These are phyloP conservation scores for Phialophora tarda DNA, from an alignment of 2,329 filamentous ascomycete genomes.

Conservation along the genomic window DNA sequence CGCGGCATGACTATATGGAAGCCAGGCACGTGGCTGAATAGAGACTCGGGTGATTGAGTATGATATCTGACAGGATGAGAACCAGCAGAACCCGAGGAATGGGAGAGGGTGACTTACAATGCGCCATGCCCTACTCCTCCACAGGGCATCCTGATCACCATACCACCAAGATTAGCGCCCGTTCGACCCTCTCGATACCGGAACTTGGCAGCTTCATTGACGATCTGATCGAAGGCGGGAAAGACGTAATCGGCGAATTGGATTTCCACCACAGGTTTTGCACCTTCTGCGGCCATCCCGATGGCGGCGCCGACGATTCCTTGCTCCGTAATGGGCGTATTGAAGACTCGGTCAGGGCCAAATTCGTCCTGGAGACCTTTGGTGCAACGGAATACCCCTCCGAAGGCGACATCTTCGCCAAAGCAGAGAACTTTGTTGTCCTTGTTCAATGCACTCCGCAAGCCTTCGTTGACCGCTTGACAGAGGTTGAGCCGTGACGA, in stretches of 20 bases:
- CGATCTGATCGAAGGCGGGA: slow-evolving; percentile 89
- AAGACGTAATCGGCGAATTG: slow-evolving; percentile 95
- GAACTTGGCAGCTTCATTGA: slow-evolving; percentile 90
- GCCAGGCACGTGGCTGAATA: slow-evolving; percentile 88
- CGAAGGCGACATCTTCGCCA: slow-evolving; percentile 95
- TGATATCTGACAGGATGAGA: slow-evolving; percentile 61
- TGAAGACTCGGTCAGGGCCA: slow-evolving; percentile 88
- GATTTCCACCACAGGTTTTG: slow-evolving; percentile 90
- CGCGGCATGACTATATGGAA: slow-evolving; percentile 84
- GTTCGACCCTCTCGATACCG: slow-evolving; percentile 73
- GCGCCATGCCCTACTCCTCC: slow-evolving; percentile 89
- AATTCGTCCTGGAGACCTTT: slow-evolving; percentile 88
- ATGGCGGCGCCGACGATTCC: slow-evolving; percentile 93
- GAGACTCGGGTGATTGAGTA: slow-evolving; percentile 83
- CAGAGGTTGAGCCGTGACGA: slow-evolving; percentile 73
- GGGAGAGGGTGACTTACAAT: slow-evolving; percentile 64
- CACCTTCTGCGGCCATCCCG: slow-evolving; percentile 84
- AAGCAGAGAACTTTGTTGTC: slow-evolving; percentile 92
- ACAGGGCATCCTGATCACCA: slow-evolving; percentile 91
- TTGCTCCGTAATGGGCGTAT: slow-evolving; percentile 91
- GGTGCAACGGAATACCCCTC: slow-evolving; percentile 91
- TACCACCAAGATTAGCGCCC: slow-evolving; percentile 72
- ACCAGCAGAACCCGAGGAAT: too few species aligned
- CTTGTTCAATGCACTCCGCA: slow-evolving; percentile 77
- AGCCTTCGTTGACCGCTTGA: slow-evolving; percentile 88